Evolutionary conservation across 202 grass and related monocot genomes (phyloP).

Genomic region (Alloteropsis angusta): DNA sequence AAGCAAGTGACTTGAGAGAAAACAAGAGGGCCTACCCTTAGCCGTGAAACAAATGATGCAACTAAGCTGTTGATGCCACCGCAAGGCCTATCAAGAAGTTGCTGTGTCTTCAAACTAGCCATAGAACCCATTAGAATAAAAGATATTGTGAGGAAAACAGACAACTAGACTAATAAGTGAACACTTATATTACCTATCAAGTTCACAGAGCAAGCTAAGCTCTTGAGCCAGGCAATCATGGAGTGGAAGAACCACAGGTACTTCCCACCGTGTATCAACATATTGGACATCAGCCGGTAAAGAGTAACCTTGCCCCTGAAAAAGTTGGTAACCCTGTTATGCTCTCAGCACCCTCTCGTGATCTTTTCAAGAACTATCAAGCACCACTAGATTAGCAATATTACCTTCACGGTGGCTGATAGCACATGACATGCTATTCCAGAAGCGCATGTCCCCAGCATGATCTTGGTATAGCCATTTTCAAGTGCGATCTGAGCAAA

Average conservation of each 20-base stretch:
- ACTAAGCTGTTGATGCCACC: conserved; percentile 75
- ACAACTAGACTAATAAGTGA: neutral
- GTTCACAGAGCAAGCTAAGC: conserved; percentile 58
- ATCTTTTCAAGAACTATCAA: conserved; percentile 1
- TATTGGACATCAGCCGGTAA: conserved; percentile 96
- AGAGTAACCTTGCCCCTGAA: conserved; percentile 84
- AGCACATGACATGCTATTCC: conserved; percentile 74
- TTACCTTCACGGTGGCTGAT: conserved; percentile 80
- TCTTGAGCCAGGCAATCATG: conserved; percentile 68
- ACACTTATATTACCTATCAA: conserved; percentile 47
- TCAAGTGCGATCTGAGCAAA: conserved; percentile 55
- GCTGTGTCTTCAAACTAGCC: conserved; percentile 62
- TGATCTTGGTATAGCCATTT: conserved; percentile 71
- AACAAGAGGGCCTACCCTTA: conserved; percentile 47
- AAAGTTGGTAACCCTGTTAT: conserved; percentile 17
- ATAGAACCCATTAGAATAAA: conserved; percentile 29
- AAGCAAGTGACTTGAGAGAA: neutral
- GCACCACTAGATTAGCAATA: neutral
- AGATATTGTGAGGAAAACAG: neutral
- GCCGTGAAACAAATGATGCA: conserved; percentile 71
- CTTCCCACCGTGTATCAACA: conserved; percentile 69
- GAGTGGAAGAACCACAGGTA: conserved; percentile 75
- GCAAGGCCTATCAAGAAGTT: conserved; percentile 52
- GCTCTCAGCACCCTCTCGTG: neutral
- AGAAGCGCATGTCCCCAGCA: conserved; percentile 77